These are phyloP conservation scores for Podila epicladia DNA, from an alignment of 192 early-diverging fungal species.

Conservation along the genomic window DNA sequence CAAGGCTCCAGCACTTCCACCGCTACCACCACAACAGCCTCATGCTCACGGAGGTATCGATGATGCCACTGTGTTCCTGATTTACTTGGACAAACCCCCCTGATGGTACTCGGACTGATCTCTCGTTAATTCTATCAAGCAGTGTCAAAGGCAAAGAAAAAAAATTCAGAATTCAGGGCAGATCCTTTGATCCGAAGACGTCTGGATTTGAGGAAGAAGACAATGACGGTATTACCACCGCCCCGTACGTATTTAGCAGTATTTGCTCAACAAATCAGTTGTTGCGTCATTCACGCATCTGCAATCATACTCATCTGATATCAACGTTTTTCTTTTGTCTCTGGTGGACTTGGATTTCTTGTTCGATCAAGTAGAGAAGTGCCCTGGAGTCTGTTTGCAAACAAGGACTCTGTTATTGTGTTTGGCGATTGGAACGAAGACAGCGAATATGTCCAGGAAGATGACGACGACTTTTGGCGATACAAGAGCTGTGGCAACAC, in stretches of 20 bases:
- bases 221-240: neutral
- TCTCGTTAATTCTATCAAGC: neutral
- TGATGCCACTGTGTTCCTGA: too few species aligned
- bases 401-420: slow-evolving; percentile 3
- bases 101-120: neutral
- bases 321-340: neutral
- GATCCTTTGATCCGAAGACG: neutral
- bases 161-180: too few species aligned
- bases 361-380: slow-evolving; percentile 1
- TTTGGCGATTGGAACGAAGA: neutral
- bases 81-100: neutral
- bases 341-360: neutral
- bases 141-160: slow-evolving; percentile 4
- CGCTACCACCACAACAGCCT: too few species aligned
- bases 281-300: neutral
- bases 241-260: neutral
- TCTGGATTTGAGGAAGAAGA: neutral
- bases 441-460: neutral
- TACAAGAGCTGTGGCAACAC: neutral
- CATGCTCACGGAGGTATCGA: too few species aligned
- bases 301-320: neutral
- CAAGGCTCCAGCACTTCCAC: too few species aligned
- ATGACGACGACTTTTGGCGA: slow-evolving; percentile 4
- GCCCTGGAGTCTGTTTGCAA: slow-evolving; percentile 3
- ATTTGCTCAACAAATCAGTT: neutral